Conservation (phyloP, 331 rosid species). For the Erythrophleum ivorense region DNA sequence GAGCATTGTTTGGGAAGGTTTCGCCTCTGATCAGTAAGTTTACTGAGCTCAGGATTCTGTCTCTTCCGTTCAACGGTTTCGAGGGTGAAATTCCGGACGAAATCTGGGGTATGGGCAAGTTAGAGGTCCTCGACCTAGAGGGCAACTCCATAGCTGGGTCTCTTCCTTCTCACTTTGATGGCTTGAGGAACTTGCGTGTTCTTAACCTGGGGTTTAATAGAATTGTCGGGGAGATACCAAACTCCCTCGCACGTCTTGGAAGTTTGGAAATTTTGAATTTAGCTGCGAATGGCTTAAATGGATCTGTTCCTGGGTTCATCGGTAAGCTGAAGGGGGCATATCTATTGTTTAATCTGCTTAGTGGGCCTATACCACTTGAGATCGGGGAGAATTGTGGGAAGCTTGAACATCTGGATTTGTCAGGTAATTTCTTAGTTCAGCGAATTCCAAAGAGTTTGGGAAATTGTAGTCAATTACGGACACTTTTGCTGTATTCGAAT, state of each 20-base stretch:
- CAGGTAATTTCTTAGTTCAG: slow-evolving; percentile 63
- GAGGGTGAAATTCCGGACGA: slow-evolving; percentile 62
- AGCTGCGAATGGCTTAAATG: slow-evolving; percentile 70
- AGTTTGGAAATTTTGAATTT: slow-evolving; percentile 78
- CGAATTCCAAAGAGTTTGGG: slow-evolving; percentile 75
- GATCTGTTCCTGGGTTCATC: slow-evolving; percentile 70
- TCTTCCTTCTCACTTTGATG: slow-evolving; percentile 47
- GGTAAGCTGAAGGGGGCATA: slow-evolving; percentile 69
- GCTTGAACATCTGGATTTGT: slow-evolving; percentile 87
- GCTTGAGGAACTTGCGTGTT: slow-evolving; percentile 59
- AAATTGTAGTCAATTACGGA: slow-evolving; percentile 63
- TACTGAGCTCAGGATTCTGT: slow-evolving; percentile 69
- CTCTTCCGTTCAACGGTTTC: slow-evolving; percentile 68
- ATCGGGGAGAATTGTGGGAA: slow-evolving; percentile 71
- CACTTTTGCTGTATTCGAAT: slow-evolving; percentile 75
- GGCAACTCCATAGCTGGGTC: slow-evolving; percentile 65
- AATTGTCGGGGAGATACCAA: slow-evolving; percentile 70
- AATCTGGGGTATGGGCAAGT: slow-evolving; percentile 66
- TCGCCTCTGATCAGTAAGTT: slow-evolving; percentile 61
- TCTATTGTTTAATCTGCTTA: slow-evolving; percentile 63
- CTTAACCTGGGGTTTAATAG: slow-evolving; percentile 78
- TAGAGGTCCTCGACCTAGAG: slow-evolving; percentile 88
- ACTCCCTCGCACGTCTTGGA: slow-evolving; percentile 43
- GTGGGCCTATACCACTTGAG: slow-evolving; percentile 66
- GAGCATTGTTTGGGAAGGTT: slow-evolving; percentile 64